phyloP scores from a whole-genome alignment of 257 asterid genomes.

The Paraleonurus japonicus region DNA sequence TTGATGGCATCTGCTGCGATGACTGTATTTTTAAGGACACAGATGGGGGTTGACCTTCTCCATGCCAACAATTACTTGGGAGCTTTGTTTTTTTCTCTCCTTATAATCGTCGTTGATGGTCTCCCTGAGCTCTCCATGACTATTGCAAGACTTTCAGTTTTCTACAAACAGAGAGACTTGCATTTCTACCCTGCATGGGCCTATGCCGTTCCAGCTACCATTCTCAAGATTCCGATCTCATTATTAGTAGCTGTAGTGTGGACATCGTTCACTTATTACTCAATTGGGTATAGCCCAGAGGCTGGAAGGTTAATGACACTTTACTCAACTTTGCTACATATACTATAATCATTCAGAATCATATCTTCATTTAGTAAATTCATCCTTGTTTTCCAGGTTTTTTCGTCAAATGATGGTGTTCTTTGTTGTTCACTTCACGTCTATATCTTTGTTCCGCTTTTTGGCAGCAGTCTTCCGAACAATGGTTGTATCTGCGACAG shows the following conservation, averaged over 20 bases:
- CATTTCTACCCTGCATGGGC: slow-evolving; percentile 61
- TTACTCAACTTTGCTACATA: background rate
- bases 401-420: slow-evolving; percentile 48
- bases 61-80: slow-evolving; percentile 47
- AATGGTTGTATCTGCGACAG: slow-evolving; percentile 42
- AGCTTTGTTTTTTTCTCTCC: slow-evolving; percentile 39
- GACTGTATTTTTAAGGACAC: slow-evolving; percentile 50
- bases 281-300: slow-evolving; percentile 53
- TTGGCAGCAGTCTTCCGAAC: slow-evolving; percentile 53
- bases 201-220: slow-evolving; percentile 45
- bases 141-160: slow-evolving; percentile 45
- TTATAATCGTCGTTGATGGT: slow-evolving; percentile 41
- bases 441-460: slow-evolving; percentile 60
- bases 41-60: slow-evolving; percentile 38
- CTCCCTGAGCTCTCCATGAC: slow-evolving; percentile 47
- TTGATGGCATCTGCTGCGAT: slow-evolving; percentile 39
- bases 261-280: slow-evolving; percentile 56
- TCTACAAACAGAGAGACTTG: slow-evolving; percentile 50
- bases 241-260: slow-evolving; percentile 43
- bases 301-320: slow-evolving; percentile 50
- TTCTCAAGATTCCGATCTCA: slow-evolving; percentile 48
- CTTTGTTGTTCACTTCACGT: slow-evolving; percentile 52
- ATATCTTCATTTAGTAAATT: background rate
- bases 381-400: slow-evolving; percentile 42
- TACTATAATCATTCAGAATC: background rate